Evolutionary conservation across 257 asterid genomes (phyloP), one percentile per base, ranked within the genome.

Genomic region (Solanum pennellii): DNA sequence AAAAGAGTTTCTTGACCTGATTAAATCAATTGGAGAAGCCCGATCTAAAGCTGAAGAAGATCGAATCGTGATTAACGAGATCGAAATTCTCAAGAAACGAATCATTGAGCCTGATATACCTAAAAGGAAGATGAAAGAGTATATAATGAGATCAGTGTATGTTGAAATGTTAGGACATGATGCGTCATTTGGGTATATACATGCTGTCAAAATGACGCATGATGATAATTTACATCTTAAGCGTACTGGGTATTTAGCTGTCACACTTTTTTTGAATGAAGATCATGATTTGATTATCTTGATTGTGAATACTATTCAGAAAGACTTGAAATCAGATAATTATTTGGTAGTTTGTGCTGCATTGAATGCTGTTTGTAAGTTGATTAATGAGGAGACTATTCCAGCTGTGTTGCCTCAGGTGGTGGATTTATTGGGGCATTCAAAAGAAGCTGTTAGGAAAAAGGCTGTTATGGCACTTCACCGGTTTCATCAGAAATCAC

Each of bases 11-110:
- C 94, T 94, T 9, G 98, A 95, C 94, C 96, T 97, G 85, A 94
- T 97, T 76, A 97, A 95, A 88, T 97, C 98, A 15, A 97, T 97
- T 75, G 99, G 99, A 27, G 99, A 97, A 91, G 88, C 98, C 85
- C 97, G 98, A 95, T 96, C 99, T 91, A 97, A 97, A 86, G 94
- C 99, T 16, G 99, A 97, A 90, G 99, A 97, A 84, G 99, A 97
- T 85, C 96, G 98, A 87, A 97, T 97, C 89, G 94, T 97, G 12
- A 27, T 93, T n/a, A 95, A 92, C 88, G 99, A 97, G 90, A 95
- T 97, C 91, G 98, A 97, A 56, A 95, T 93, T 86, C 95, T 97
- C 9, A 97, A 97, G 83, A 79, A 93, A 5, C 93, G 98, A 85
- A 86, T 96, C 31, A 80, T 92, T 68, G 94, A 91, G 86, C 99